These are phyloP conservation scores for Debaryomyces prosopidis DNA, from an alignment of 805 yeast species.

Conservation along the genomic window DNA sequence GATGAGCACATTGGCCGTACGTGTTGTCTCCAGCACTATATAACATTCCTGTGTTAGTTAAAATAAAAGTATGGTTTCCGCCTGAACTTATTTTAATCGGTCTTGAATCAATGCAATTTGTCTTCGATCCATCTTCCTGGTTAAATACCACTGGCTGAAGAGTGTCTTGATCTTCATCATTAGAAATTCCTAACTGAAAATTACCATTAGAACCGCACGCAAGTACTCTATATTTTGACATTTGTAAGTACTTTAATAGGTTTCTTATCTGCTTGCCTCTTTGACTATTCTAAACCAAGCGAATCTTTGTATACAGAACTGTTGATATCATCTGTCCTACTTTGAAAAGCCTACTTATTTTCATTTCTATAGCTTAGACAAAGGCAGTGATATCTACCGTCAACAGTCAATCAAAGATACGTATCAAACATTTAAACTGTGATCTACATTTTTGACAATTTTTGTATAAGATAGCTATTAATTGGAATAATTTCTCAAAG, in stretches of 20 bases:
- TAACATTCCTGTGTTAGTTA: slow-evolving; percentile 53
- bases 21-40: slow-evolving; percentile 62
- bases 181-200: slow-evolving; percentile 66
- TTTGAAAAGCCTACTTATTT: too few species aligned
- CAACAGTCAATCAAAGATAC: too few species aligned
- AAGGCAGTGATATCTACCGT: too few species aligned
- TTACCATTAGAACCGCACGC: slow-evolving; percentile 86
- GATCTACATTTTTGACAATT: too few species aligned
- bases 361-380: slow-evolving; percentile 5
- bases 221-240: slow-evolving; percentile 26
- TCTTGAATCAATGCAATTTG: slow-evolving; percentile 10
- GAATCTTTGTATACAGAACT: too few species aligned
- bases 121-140: slow-evolving; percentile 2
- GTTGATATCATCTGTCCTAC: too few species aligned
- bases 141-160: slow-evolving; percentile 19
- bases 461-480: too few species aligned
- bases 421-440: too few species aligned
- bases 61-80: slow-evolving; percentile 79
- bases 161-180: slow-evolving; percentile 44
- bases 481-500: too few species aligned
- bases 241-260: not conserved
- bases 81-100: slow-evolving; percentile 64
- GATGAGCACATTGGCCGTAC: slow-evolving; percentile 52
- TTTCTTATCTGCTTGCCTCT: not conserved
- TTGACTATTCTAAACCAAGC: too few species aligned